A percentile compares a stretch with the other conserved stretches of the same genome.
These are phyloP conservation scores for Calonectria pseudoturangicola DNA, from an alignment of 2,329 filamentous ascomycete species.

Conservation along the genomic window DNA sequence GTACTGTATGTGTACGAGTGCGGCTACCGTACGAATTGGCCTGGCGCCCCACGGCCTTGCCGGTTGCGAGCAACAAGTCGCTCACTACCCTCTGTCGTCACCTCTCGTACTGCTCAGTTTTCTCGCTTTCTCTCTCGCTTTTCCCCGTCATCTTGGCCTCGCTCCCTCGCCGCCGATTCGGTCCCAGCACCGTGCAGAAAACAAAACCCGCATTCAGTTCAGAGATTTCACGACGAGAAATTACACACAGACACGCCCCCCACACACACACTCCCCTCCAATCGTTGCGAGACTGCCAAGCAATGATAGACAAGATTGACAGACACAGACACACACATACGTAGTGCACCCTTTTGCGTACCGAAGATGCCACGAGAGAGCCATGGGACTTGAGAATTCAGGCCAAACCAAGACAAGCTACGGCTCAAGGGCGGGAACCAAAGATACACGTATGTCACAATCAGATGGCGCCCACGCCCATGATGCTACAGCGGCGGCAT, in stretches of 20 bases:
- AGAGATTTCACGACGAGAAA: conserved; percentile 20
- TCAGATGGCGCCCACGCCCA: conserved; percentile 9
- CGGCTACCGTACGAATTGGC: conserved; percentile 55
- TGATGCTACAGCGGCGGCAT: conserved; percentile 27
- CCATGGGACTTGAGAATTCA: conserved; percentile 25
- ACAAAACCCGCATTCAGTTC: conserved; percentile 35
- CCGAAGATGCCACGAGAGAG: conserved; percentile 14
- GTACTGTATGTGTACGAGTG: conserved; percentile 50
- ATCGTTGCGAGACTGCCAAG: conserved; percentile 21
- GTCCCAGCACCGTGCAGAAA: conserved; percentile 33
- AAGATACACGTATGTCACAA: conserved; percentile 20
- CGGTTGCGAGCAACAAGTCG: conserved; percentile 45
- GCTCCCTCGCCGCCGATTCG: conserved; percentile 5
- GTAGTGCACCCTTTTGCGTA: conserved; percentile 24
- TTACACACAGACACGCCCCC: conserved; percentile 16
- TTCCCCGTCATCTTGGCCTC: conserved; percentile 23
- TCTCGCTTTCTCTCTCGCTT: conserved; percentile 38
- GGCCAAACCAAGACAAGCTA: conserved; percentile 28
- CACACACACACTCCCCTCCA: conserved; percentile 16
- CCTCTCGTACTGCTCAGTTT: conserved; percentile 38
- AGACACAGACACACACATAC: conserved; percentile 20
- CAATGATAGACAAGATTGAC: conserved; percentile 29
- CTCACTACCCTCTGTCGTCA: conserved; percentile 41
- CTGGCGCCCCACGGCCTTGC: conserved; percentile 49
- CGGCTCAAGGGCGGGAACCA: conserved; percentile 9